Conservation (phyloP, 2,329 filamentous ascomycete genomes). For the Hansfordia pulvinata region DNA sequence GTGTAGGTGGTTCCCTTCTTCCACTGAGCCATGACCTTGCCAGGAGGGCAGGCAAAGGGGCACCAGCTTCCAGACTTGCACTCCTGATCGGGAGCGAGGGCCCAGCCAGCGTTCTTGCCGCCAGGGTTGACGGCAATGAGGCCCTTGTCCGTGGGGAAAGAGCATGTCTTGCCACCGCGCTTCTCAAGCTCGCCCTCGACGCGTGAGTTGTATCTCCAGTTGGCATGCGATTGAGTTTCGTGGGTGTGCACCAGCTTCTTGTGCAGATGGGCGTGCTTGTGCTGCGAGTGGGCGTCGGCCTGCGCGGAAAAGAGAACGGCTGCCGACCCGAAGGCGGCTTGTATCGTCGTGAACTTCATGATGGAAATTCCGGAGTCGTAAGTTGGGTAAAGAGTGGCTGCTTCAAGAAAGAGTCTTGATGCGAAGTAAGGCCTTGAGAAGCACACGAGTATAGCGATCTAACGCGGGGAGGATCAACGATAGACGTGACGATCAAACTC, state of each 20-base stretch:
- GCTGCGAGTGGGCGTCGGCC: slow-evolving; percentile 15
- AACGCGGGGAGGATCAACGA: too few species aligned
- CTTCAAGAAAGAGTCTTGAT: too few species aligned
- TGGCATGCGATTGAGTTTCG: slow-evolving; percentile 10
- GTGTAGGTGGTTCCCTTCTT: slow-evolving; percentile 54
- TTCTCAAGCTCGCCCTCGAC: slow-evolving; percentile 27
- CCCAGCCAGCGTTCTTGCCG: slow-evolving; percentile 58
- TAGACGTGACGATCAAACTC: too few species aligned
- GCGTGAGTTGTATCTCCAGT: slow-evolving; percentile 14
- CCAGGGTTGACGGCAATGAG: slow-evolving; percentile 55
- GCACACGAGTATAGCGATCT: too few species aligned
- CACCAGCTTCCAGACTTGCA: slow-evolving; percentile 59
- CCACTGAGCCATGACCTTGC: slow-evolving; percentile 71
- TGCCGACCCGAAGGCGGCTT: slow-evolving; percentile 34
- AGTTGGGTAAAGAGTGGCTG: too few species aligned
- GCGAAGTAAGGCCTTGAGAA: too few species aligned
- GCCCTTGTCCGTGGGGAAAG: slow-evolving; percentile 52
- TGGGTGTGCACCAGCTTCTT: slow-evolving; percentile 21
- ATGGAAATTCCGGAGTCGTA: too few species aligned
- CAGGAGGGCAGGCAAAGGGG: slow-evolving; percentile 63
- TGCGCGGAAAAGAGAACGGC: slow-evolving; percentile 30
- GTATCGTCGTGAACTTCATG: slow-evolving; percentile 40
- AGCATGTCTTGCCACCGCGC: slow-evolving; percentile 38
- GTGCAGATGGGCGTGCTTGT: slow-evolving; percentile 20
- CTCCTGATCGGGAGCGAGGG: slow-evolving; percentile 61